Evolutionary conservation across 2,329 filamentous ascomycete species (phyloP), one percentile per base, ranked within the genome.

Genomic region (Fusarium brevicatenulatum): DNA sequence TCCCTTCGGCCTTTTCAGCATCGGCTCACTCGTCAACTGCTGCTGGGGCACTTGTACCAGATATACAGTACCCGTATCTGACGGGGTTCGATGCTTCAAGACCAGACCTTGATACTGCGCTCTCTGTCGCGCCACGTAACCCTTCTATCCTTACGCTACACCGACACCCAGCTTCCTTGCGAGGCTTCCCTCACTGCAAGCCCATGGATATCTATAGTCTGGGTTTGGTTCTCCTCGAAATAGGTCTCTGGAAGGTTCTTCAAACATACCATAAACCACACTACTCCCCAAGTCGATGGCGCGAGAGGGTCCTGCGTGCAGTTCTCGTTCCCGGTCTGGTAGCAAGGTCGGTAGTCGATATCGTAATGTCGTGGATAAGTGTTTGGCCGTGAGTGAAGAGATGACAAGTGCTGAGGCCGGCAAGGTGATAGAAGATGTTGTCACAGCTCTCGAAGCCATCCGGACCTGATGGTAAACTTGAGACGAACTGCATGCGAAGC

Each of bases 31-130:
- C 81, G 11, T 73, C 81, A 44, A 77, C 75, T 71, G 84, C 69
- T 74, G 79, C 72, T 78, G 83, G 76, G 60, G 77, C 66, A n/a
- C 74, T 81, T 47, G 78, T 83, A 5, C 83, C 83, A 18, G 81
- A 85, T 72, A 83, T 86, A 37, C 77, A 81, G 11, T 66, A 66
- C 67, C 86, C 86, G 1, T 85, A 83, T 71, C 81, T 89, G 59
- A 84, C 83, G 18, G 87, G 88, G 44, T 90, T 89, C 78, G 87
- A 89, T 71, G 88, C 87, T 74, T 84, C 85, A 4, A 84, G 87
- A 8, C 88, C 87, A 15, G 87, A 86, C 19, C 80, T 82, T n/a
- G 82, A 84, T 55, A 83, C 85, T 36, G 86, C 88, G 58, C 79
- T 86, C 70, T 88, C 87, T 21, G 80, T 86, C 19, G 83, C 78